These are phyloP conservation scores for Huntiella savannae DNA, from an alignment of 2,329 filamentous ascomycete species.

Conservation along the genomic window DNA sequence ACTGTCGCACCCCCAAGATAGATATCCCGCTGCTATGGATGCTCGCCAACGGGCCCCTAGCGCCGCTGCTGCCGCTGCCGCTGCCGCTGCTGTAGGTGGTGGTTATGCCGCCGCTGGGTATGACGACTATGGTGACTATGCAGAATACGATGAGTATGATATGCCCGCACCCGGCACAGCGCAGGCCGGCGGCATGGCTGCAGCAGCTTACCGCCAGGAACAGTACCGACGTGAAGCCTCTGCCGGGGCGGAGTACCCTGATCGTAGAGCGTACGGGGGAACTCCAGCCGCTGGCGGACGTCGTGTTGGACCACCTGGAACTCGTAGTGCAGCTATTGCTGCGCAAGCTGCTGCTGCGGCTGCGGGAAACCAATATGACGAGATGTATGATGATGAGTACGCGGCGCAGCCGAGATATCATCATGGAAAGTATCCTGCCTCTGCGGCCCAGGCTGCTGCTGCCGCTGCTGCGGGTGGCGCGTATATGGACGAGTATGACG, in stretches of 20 bases:
- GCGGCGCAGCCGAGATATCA: background rate
- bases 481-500: constrained; percentile 3
- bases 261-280: constrained; percentile 3
- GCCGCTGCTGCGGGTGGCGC: background rate
- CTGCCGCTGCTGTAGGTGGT: constrained; percentile 4
- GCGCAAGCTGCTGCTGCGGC: background rate
- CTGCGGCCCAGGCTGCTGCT: background rate
- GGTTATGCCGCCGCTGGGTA: constrained; percentile 5
- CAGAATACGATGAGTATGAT: constrained; percentile 7
- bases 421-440: background rate
- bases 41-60: background rate
- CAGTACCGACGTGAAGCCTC: constrained; percentile 3
- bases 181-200: constrained; percentile 1
- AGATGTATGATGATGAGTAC: constrained; percentile 5
- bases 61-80: constrained; percentile 2
- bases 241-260: constrained; percentile 5
- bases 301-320: no score
- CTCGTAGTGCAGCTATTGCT: constrained; percentile 2
- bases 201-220: constrained; percentile 6
- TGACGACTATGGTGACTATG: constrained; percentile 9
- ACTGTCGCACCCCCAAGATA: no score
- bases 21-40: background rate
- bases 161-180: constrained; percentile 8
- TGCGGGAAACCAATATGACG: constrained; percentile 1
- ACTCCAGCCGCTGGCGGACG: no score